These are phyloP conservation scores for Neocucurbitaria cava DNA, from an alignment of 2,329 filamentous ascomycete species.

Conservation along the genomic window DNA sequence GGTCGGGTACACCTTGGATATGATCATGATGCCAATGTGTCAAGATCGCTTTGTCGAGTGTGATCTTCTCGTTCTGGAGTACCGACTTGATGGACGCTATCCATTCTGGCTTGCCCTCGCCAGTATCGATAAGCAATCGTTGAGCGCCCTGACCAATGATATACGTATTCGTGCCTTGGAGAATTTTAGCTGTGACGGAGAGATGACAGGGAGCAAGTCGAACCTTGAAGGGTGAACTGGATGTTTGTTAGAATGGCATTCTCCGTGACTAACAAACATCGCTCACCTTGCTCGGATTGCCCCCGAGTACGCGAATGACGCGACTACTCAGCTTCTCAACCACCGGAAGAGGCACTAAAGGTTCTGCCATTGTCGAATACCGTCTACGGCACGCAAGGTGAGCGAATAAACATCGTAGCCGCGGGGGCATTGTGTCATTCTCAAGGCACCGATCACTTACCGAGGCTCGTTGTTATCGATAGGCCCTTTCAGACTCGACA, in stretches of 20 bases:
- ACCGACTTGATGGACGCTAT: constrained; percentile 68
- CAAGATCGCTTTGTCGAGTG: constrained; percentile 73
- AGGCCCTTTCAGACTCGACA: constrained; percentile 17
- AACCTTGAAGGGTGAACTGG: constrained; percentile 70
- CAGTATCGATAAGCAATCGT: constrained; percentile 88
- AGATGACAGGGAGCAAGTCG: neutral
- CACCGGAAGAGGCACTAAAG: constrained; percentile 70
- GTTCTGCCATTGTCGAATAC: constrained; percentile 62
- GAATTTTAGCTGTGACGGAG: constrained; percentile 17
- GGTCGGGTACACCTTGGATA: constrained; percentile 74
- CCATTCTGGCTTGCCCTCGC: constrained; percentile 81
- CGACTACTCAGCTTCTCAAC: constrained; percentile 79
- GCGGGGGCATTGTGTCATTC: constrained; percentile 32
- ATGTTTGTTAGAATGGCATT: constrained; percentile 19
- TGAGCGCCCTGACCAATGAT: constrained; percentile 76
- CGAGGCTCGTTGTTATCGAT: constrained; percentile 39
- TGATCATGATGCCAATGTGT: constrained; percentile 97
- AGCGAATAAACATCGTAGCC: constrained; percentile 30
- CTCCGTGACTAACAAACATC: neutral
- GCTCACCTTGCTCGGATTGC: constrained; percentile 83
- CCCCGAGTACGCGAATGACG: constrained; percentile 84
- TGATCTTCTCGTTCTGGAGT: constrained; percentile 71
- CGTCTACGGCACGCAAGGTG: constrained; percentile 22
- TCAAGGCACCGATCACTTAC: constrained; percentile 17
- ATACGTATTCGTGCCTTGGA: constrained; percentile 90